phyloP scores from a whole-genome alignment of 176 grass and related monocot genomes.

The Triticum timopheevii region DNA sequence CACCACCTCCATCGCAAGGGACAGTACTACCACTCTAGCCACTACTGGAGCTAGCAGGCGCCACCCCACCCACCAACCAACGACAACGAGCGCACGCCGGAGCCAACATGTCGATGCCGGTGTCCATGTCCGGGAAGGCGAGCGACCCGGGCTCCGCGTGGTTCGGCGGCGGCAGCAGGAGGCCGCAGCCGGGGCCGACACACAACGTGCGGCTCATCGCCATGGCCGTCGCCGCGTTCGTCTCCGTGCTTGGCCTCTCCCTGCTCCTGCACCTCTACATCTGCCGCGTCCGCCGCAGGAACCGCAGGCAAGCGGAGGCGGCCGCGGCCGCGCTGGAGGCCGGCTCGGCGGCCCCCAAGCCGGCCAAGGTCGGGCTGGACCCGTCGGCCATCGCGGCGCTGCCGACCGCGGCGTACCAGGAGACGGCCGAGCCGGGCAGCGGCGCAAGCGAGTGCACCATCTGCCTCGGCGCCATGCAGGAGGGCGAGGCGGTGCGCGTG shows the following conservation, averaged over 20 bases:
- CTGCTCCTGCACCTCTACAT: slow-evolving; percentile 57
- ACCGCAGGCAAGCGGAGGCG: background rate
- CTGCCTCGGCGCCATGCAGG: slow-evolving; percentile 51
- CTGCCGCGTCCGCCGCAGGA: slow-evolving; percentile 44
- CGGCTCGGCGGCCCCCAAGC: no score
- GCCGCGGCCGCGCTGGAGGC: background rate
- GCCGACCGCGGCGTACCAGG: slow-evolving; percentile 30
- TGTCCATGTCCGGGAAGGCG: slow-evolving; percentile 31
- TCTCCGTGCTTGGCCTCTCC: slow-evolving; percentile 46
- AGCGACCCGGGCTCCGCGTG: slow-evolving; percentile 58
- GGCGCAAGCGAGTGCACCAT: slow-evolving; percentile 45
- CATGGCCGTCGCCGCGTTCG: slow-evolving; percentile 33
- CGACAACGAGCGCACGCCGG: background rate
- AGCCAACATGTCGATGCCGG: background rate
- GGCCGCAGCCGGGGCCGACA: background rate
- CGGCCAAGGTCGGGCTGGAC: slow-evolving; percentile 37
- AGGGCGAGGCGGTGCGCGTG: slow-evolving; percentile 39
- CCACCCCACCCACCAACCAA: background rate
- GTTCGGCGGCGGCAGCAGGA: slow-evolving; percentile 34
- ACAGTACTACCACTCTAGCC: background rate
- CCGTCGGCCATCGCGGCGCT: slow-evolving; percentile 51
- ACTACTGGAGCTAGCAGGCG: background rate
- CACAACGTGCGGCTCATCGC: slow-evolving; percentile 38
- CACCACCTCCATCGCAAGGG: background rate
- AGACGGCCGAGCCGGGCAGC: background rate